A percentile compares a stretch with the other conserved stretches of the same genome.
phyloP scores from a whole-genome alignment of 345 rosid species.

The Anacardium occidentale region DNA sequence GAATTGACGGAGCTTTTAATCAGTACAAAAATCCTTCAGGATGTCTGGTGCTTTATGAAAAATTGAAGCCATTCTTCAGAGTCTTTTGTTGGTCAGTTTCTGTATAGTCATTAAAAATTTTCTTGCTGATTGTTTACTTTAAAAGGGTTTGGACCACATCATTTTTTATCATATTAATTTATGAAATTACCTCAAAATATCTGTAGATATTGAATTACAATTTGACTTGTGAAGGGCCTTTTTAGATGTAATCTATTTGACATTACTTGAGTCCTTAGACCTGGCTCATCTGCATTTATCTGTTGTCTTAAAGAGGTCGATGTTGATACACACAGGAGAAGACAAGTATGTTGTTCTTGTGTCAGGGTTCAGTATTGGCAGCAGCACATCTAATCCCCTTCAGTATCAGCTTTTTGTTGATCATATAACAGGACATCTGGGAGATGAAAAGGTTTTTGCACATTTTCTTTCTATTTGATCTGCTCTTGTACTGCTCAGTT shows the following conservation, averaged over 20 bases:
- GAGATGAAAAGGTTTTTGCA: slow-evolving; percentile 72
- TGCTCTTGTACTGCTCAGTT: slow-evolving; percentile 11
- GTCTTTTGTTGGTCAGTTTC: slow-evolving; percentile 3
- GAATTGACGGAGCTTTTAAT: not conserved
- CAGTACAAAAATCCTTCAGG: not conserved
- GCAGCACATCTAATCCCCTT: slow-evolving; percentile 70
- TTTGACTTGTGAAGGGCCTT: not conserved
- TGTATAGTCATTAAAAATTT: not conserved
- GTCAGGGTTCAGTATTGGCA: slow-evolving; percentile 80
- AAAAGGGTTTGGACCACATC: no score
- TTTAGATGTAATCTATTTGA: not conserved
- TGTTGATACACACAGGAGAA: slow-evolving; percentile 53
- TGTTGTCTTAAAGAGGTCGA: slow-evolving; percentile 25
- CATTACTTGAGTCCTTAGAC: not conserved
- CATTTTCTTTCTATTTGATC: slow-evolving; percentile 15
- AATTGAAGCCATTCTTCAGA: not conserved
- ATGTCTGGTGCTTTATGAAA: not conserved
- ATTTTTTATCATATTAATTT: no score
- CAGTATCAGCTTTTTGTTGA: slow-evolving; percentile 93
- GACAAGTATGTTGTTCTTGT: slow-evolving; percentile 79
- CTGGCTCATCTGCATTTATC: slow-evolving; percentile 8
- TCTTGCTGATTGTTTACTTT: not conserved
- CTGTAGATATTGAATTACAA: not conserved
- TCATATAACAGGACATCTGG: slow-evolving; percentile 89
- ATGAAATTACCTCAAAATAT: no score